Evolutionary conservation across 495 filamentous ascomycete genomes (phyloP), one percentile per base, ranked within the genome.

Genomic region (Tetracladium setigerum): DNA sequence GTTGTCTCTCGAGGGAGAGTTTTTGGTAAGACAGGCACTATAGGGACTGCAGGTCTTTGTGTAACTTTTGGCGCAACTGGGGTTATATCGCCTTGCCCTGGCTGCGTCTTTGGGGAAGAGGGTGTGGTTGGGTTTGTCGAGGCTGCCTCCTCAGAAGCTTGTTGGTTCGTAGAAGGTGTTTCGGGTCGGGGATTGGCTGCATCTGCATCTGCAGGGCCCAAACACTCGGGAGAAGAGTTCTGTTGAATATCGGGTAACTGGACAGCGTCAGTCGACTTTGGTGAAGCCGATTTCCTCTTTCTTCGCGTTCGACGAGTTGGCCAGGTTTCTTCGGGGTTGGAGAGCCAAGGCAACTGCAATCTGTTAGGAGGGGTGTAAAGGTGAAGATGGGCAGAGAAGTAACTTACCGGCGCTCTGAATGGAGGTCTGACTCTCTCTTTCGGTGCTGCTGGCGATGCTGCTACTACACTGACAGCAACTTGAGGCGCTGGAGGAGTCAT

Each of bases 311-410:
- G 53, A 49, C 67, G 67, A 1, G 62, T 60, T 19, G 89, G 87
- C 59, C 92, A 95, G 4, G 76, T 61, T 13, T 64, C 53, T 17
- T 84, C 79, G 2, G 82, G 78, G 30, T 73, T 70, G 19, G 89
- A 95, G n/a, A 82, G 69, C 89, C 89, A 95, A 10, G 89, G 89
- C 2, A 95, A 67, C 80, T 87, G 55, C 8, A 37, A 18, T 50
- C 16, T 30, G 43, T 59, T 44, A 59, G 52, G 32, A 46, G n/a
- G 6, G 31, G 11, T 36, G 30, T 22, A 19, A 9, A 9, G 16
- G 9, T 39, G 37, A 15, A 30, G 13, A 7, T 35, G 14, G 35
- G 32, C 6, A n/a, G 8, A 15, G 43, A 46, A 30, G 5, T 32
- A 22, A 73, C 82, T 74, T 72, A 87, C 83, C 15, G 81, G 79